Base-by-base conservation (phyloP, 345 rosid genomes). In the Heritiera littoralis region DNA sequence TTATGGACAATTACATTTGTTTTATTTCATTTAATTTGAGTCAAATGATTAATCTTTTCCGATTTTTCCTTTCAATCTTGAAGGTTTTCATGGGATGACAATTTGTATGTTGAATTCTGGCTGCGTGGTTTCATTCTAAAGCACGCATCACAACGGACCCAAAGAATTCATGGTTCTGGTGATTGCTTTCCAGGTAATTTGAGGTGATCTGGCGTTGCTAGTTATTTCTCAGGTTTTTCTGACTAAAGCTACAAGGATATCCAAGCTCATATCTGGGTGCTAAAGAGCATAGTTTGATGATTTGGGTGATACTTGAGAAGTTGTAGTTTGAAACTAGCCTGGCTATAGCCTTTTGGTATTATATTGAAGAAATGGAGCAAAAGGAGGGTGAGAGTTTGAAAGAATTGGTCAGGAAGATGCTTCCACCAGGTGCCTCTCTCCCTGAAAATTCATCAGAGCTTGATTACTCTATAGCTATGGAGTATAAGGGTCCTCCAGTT, bases 401-500 rank as follows among this genome's bases (percentile, higher is more conserved):
- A 85, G 89, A 90, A 45, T 74, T 94, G 89, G 91, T 89, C 83
- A 86, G 77, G 69, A 89, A 92, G 80, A 92, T 94, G 97, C 97
- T 96, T 78, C 98, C 98, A 51, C 93, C 97, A 0, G 98, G 97
- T 78, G 90, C 93, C 81, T 87, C 95, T 75, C 75, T 92, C 66
- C 97, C 98, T 1, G 95, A 92, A 28, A 85, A 90, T 68, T 87
- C 87, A 23, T 51, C 87, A 6, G 84, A 88, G 61, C 90, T 90
- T 17, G 99, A 94, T 85, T 92, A 88, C 86, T 97, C 98, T 32
- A 90, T 94, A 66, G 99, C 98, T 35, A 45, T 97, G 84, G 98
- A 92, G 86, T 94, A 93, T 77, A 74, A 75, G 4, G 99, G 98
- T 43, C 97, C 98, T 23, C 87, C 91, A 0, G 90, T 92, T 0